These are phyloP conservation scores for Phialocephala sp. DNA, from an alignment of 2,329 filamentous ascomycete species.

Conservation along the genomic window DNA sequence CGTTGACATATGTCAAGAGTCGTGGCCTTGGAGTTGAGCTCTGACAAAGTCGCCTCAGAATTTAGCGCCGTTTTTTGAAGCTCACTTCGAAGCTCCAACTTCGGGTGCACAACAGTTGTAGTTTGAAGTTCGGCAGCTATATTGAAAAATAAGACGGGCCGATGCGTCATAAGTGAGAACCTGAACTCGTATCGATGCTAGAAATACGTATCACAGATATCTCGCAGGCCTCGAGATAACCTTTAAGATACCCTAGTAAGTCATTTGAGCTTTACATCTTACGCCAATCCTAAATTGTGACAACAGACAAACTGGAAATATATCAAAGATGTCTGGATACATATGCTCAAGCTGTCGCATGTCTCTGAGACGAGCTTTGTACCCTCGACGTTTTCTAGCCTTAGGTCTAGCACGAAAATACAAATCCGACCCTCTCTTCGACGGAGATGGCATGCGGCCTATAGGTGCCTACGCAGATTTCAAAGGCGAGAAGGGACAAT, in stretches of 20 bases:
- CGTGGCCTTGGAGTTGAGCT: slow-evolving; percentile 13
- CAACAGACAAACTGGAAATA: background rate
- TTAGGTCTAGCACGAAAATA: slow-evolving; percentile 15
- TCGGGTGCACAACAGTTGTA: slow-evolving; percentile 4
- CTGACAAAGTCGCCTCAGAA: slow-evolving; percentile 27
- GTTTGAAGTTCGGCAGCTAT: background rate
- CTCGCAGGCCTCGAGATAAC: background rate
- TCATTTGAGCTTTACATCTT: background rate
- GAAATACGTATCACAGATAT: background rate
- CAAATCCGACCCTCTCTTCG: slow-evolving; percentile 10
- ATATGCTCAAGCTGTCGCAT: slow-evolving; percentile 33
- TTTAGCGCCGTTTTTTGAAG: slow-evolving; percentile 3
- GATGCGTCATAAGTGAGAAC: background rate
- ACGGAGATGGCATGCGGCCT: background rate
- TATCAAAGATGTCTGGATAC: slow-evolving; percentile 25
- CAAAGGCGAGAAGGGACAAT: background rate
- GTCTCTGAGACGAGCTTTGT: slow-evolving; percentile 14
- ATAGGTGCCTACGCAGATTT: background rate
- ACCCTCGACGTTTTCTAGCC: background rate
- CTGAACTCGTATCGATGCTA: background rate
- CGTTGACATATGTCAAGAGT: slow-evolving; percentile 21
- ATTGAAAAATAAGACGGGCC: background rate
- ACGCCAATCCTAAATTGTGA: background rate
- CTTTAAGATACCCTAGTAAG: background rate
- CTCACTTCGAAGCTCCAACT: slow-evolving; percentile 13